These are phyloP conservation scores for Vicia villosa DNA, from an alignment of 306 rosid species.

Conservation along the genomic window DNA sequence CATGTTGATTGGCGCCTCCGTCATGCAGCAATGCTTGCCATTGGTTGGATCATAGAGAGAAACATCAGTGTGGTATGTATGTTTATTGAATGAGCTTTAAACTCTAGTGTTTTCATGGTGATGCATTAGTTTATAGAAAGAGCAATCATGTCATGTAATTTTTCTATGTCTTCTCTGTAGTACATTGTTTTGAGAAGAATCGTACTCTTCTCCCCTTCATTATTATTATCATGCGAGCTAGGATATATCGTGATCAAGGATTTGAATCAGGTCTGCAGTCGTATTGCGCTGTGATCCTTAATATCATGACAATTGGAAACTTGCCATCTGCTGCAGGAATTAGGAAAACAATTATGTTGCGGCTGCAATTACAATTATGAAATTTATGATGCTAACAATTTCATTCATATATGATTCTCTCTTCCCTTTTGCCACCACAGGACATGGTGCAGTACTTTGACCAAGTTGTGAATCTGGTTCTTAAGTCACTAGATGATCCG, in stretches of 20 bases:
- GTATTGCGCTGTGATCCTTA: background rate
- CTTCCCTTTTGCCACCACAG: constrained; percentile 12
- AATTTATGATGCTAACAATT: background rate
- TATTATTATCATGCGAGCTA: background rate
- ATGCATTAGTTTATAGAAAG: background rate
- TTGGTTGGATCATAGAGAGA: background rate
- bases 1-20: constrained; percentile 25
- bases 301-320: background rate
- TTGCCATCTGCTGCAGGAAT: background rate
- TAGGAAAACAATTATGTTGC: background rate
- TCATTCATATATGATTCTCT: background rate
- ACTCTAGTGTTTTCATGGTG: background rate
- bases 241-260: background rate
- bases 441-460: background rate
- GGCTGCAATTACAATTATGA: background rate
- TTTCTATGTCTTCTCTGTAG: background rate
- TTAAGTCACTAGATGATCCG: constrained; percentile 6
- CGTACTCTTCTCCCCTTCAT: background rate
- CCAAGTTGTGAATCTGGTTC: background rate
- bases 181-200: constrained; percentile 2
- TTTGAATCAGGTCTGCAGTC: background rate
- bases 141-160: background rate
- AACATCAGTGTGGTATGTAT: constrained; percentile 6
- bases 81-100: background rate
- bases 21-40: constrained; percentile 19